A percentile compares a stretch with the other conserved stretches of the same genome.
Evolutionary conservation across 805 yeast species (phyloP).

Genomic region (Ascoidea rubescens): DNA sequence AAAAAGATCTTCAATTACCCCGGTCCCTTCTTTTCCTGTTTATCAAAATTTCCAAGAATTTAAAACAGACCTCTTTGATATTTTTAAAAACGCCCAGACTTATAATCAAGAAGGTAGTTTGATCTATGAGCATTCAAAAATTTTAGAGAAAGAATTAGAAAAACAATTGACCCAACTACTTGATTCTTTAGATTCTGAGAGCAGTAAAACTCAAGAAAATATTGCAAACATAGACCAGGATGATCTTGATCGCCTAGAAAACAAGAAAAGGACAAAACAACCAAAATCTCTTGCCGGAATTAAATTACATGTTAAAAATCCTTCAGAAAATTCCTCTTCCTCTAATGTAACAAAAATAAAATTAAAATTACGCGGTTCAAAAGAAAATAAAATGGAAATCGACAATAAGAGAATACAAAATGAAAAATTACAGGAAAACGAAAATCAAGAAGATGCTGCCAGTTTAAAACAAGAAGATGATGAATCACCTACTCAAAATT

Average conservation of each 20-base stretch:
- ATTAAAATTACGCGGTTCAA: background rate
- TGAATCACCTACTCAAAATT: conserved; percentile 2
- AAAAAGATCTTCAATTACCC: background rate
- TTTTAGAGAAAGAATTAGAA: conserved; percentile 22
- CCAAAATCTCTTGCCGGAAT: conserved; percentile 5
- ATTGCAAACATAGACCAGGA: conserved; percentile 6
- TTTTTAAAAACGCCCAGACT: conserved; percentile 66
- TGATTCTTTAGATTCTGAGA: conserved; percentile 1
- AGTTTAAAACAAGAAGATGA: conserved; percentile 2
- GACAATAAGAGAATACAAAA: conserved; percentile 1
- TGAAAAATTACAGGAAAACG: no score
- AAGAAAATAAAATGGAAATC: background rate
- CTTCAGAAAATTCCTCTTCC: background rate
- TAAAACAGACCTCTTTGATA: conserved; percentile 39
- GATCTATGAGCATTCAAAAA: conserved; percentile 57
- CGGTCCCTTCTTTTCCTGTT: no score
- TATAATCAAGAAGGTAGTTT: conserved; percentile 66
- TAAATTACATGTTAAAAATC: background rate
- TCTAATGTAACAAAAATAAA: background rate
- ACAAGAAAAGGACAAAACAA: conserved; percentile 10
- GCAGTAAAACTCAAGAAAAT: conserved; percentile 5
- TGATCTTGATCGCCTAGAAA: conserved; percentile 8
- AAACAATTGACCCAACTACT: background rate
- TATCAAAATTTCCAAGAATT: conserved; percentile 46
- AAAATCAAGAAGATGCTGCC: background rate